Evolutionary conservation across 768 basidiomycete genomes (phyloP), one percentile per base, ranked within the genome.

Genomic region (Leccinum longicurvipes): DNA sequence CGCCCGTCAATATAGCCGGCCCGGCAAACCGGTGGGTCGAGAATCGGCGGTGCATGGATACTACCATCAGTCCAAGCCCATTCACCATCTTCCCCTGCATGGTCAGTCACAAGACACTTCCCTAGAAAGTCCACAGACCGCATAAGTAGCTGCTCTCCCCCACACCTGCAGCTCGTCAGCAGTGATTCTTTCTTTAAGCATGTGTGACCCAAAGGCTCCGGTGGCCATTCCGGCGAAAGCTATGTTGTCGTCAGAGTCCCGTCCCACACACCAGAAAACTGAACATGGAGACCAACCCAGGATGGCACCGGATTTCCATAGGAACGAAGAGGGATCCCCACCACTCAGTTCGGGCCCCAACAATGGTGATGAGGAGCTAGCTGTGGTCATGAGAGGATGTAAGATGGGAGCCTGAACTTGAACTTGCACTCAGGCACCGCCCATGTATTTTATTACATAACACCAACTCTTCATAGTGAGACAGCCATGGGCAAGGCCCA

Each of bases 151-250:
- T 6, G 85, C 89, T 19, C 79, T 84, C 56, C 74, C 72, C 81
- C 84, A 89, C n/a, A 82, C 80, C 17, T 79, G 73, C 6, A 88
- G 67, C 24, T 76, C 74, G 21, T 83, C 83, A 10, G 76, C 49
- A 8, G 82, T 80, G 8, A 83, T 74, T 0, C 78, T 79, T 17
- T 72, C 66, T 58, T 77, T 77, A 53, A 90, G 75, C 11, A 72
- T 82, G 67, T 90, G 88, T 11, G 83, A 74, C 60, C 88, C 88
- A 67, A 89, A 87, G 46, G 87, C 87, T 8, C 85, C 85, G 27
- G 81, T 67, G 25, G 82, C 57, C 60, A 87, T 80, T 31, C 87
- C 86, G 46, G 67, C 50, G 11, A 79, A 68, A 27, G 74, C 79
- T 74, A 67, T 25, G n/a, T 21, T 24, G 19, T 32, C 15, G 45